Evolutionary conservation across 257 asterid genomes (phyloP).

Genomic region (Anisodus acutangulus): DNA sequence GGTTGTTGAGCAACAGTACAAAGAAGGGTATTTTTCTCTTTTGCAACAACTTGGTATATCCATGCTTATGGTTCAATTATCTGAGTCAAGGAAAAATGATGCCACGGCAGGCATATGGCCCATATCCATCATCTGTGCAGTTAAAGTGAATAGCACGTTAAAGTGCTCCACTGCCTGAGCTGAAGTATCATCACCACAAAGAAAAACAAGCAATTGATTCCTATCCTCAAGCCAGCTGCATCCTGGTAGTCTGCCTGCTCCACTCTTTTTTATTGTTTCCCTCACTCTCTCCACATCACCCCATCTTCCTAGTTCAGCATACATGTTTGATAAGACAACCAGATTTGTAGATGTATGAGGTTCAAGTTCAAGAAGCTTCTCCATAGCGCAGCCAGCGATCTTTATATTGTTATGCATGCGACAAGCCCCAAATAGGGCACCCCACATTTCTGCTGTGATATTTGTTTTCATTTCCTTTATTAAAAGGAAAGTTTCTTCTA

Average conservation of each 20-base stretch:
- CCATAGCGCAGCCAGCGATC: conserved; percentile 43
- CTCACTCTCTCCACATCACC: conserved; percentile 49
- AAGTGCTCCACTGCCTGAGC: conserved; percentile 20
- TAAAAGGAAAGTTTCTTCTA: conserved; percentile 48
- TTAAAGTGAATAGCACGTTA: conserved; percentile 29
- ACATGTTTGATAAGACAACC: conserved; percentile 45
- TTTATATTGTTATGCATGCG: conserved; percentile 43
- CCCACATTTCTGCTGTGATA: conserved; percentile 48
- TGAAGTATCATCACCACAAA: conserved; percentile 32
- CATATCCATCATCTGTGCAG: conserved; percentile 38
- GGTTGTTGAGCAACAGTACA: conserved; percentile 44
- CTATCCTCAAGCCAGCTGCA: conserved; percentile 58
- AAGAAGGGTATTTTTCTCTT: conserved; percentile 34
- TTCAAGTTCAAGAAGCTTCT: conserved; percentile 46
- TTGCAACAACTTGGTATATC: conserved; percentile 31
- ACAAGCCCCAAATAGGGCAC: conserved; percentile 53
- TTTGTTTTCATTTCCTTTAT: conserved; percentile 39
- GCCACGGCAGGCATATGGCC: not conserved
- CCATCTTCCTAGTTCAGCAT: conserved; percentile 55
- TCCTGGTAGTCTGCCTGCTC: conserved; percentile 49
- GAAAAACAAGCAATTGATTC: conserved; percentile 39
- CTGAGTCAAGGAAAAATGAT: conserved; percentile 32
- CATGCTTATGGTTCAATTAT: not conserved
- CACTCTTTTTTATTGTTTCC: conserved; percentile 36
- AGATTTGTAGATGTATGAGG: conserved; percentile 45